phyloP scores from a whole-genome alignment of 495 filamentous ascomycete species.

The Penicillium pancosmium region DNA sequence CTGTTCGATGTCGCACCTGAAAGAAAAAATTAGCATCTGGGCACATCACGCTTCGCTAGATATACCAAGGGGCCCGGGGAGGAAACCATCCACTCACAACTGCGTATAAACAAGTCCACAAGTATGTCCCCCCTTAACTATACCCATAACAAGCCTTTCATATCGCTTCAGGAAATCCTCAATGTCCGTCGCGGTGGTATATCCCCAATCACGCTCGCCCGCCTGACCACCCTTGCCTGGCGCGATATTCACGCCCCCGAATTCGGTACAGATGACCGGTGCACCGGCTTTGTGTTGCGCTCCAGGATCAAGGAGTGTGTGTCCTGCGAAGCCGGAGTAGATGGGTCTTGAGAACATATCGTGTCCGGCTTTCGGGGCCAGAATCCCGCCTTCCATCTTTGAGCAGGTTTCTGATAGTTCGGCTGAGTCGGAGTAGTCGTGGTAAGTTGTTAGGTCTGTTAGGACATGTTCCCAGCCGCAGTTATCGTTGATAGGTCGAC shows the following conservation, averaged over 20 bases:
- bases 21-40: conserved; percentile 6
- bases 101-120: conserved; percentile 46
- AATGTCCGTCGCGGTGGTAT: conserved; percentile 40
- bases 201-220: conserved; percentile 41
- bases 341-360: conserved; percentile 53
- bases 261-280: conserved; percentile 60
- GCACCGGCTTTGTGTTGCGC: conserved; percentile 48
- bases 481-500: conserved; percentile 64
- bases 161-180: conserved; percentile 35
- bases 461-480: conserved; percentile 65
- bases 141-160: conserved; percentile 39
- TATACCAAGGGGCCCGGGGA: neutral
- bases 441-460: conserved; percentile 62
- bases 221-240: conserved; percentile 34
- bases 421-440: conserved; percentile 58
- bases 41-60: neutral
- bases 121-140: conserved; percentile 38
- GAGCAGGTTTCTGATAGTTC: conserved; percentile 51
- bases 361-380: conserved; percentile 44
- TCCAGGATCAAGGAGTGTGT: conserved; percentile 42
- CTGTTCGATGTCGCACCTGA: conserved; percentile 43
- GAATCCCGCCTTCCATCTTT: conserved; percentile 44
- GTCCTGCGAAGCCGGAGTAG: conserved; percentile 23
- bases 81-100: conserved; percentile 27
- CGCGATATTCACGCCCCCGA: conserved; percentile 62